Percentiles rank a stretch among this genome's conserved stretches.
Evolutionary conservation across 2,329 filamentous ascomycete genomes (phyloP).

Genomic region (Endoconidiophora laricicola): DNA sequence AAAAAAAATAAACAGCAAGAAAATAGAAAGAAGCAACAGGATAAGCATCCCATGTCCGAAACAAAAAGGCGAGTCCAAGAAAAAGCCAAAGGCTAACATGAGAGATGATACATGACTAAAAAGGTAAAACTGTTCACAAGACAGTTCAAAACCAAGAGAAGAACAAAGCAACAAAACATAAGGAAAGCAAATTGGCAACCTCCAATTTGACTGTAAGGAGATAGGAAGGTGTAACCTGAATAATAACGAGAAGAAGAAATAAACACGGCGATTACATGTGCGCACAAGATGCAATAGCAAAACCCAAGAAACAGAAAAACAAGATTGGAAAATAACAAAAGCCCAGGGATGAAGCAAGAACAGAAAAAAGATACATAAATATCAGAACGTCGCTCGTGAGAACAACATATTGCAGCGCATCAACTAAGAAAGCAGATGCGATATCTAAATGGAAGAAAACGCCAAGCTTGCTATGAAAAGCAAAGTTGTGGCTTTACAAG

Average conservation of each 20-base stretch:
- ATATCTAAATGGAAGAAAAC: too few relatives aligned
- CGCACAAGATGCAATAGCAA: neutral
- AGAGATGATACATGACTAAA: conserved; percentile 4
- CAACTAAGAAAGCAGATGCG: too few relatives aligned
- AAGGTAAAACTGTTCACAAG: neutral
- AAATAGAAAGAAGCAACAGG: neutral
- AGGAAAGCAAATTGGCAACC: neutral
- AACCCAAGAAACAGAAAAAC: neutral
- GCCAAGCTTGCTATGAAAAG: too few relatives aligned
- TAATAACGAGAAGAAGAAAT: too few relatives aligned
- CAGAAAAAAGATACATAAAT: neutral
- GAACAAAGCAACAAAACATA: neutral
- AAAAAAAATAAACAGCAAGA: conserved; percentile 1
- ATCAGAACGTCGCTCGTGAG: too few relatives aligned
- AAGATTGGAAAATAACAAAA: neutral
- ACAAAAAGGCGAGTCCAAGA: neutral
- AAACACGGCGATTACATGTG: too few relatives aligned
- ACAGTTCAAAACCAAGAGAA: neutral
- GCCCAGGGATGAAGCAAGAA: neutral
- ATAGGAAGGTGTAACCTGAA: too few relatives aligned
- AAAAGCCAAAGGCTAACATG: conserved; percentile 3
- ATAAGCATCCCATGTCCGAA: neutral
- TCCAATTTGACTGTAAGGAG: neutral
- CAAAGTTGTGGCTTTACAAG: too few relatives aligned
- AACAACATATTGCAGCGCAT: too few relatives aligned